These are phyloP conservation scores for Lyophyllum shimeji DNA, from an alignment of 768 basidiomycete genomes.

Conservation along the genomic window DNA sequence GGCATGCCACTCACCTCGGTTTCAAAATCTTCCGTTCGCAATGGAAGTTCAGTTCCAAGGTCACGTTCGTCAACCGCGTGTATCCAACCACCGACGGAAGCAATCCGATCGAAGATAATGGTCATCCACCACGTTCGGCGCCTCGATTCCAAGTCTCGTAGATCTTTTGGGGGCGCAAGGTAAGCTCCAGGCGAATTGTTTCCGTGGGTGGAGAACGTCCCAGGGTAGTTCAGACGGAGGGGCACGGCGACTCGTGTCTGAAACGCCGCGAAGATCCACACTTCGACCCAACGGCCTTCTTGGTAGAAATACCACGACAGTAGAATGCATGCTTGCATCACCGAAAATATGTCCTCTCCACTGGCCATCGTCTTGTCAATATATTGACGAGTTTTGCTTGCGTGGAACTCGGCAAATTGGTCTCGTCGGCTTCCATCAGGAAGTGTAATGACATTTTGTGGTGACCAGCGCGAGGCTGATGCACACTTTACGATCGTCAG, in stretches of 20 bases:
- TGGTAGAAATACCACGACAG: slow-evolving; percentile 92
- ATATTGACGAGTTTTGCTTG: slow-evolving; percentile 82
- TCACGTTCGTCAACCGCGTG: slow-evolving; percentile 84
- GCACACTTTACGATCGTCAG: slow-evolving; percentile 56
- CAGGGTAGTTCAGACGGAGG: slow-evolving; percentile 81
- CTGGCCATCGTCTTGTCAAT: slow-evolving; percentile 91
- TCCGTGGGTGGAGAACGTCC: slow-evolving; percentile 72
- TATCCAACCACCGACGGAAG: slow-evolving; percentile 81
- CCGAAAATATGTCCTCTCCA: slow-evolving; percentile 82
- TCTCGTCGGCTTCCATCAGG: slow-evolving; percentile 81
- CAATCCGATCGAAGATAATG: slow-evolving; percentile 81
- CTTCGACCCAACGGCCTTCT: slow-evolving; percentile 87
- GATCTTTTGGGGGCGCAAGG: slow-evolving; percentile 74
- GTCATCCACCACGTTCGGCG: slow-evolving; percentile 93
- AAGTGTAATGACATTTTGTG: slow-evolving; percentile 61
- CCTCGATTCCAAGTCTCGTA: slow-evolving; percentile 73
- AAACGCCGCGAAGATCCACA: slow-evolving; percentile 89
- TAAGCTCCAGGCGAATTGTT: slow-evolving; percentile 75
- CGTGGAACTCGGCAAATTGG: slow-evolving; percentile 85
- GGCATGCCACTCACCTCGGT: slow-evolving; percentile 48
- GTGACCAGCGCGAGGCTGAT: slow-evolving; percentile 80
- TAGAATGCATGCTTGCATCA: slow-evolving; percentile 84
- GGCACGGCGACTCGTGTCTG: slow-evolving; percentile 82
- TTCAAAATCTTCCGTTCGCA: slow-evolving; percentile 76
- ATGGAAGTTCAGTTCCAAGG: slow-evolving; percentile 80